Base-by-base conservation (phyloP, 73 alveolate genomes). In the Paramecium octaurelia region DNA sequence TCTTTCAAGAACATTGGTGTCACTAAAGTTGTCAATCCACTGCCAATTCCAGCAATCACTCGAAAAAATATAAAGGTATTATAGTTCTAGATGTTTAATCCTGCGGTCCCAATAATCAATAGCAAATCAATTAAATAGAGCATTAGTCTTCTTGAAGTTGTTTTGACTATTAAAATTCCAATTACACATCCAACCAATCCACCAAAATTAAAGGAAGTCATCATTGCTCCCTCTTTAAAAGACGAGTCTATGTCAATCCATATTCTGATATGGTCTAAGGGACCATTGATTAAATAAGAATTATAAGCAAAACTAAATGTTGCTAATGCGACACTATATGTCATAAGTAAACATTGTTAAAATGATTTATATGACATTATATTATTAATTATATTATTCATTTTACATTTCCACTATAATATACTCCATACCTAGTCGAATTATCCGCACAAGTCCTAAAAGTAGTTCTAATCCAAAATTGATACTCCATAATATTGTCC, bases 221-320 rank as follows among this genome's bases (percentile, higher is more conserved):
- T 42, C 60, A 75, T 38, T 0, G 88, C 59, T 34, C 88, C 88
- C 20, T 75, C 88, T 35, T 75, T 16, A 35, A 75, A 75, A 11
- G 88, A 75, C 2, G 58, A 16, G 5, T 75, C 38, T 11, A 75
- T 42, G 4, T 42, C 36, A 36, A 75, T 75, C 58, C 60, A 75
- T 75, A 38, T 35, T 42, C 46, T 75, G 2, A 75, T 38, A 42
- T 35, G 68, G 38, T 75, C 88, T 38, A 75, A 42, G 4, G 88
- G 88, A 29, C 88, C 88, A 75, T 75, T 75, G 12, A 75, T 21
- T 35, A 75, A 18, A 42, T 75, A 75, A 35, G 88, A 75, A 75
- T 75, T 75, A 42, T 75, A 75, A 10, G 88, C 88, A 75, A 75
- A 75, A 75, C 88, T 75, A 75, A 75, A 75, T 38, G 88, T 75